These are phyloP conservation scores for Dictyostelium intermedium DNA, from an alignment of 78 protist genomes.

Conservation along the genomic window DNA sequence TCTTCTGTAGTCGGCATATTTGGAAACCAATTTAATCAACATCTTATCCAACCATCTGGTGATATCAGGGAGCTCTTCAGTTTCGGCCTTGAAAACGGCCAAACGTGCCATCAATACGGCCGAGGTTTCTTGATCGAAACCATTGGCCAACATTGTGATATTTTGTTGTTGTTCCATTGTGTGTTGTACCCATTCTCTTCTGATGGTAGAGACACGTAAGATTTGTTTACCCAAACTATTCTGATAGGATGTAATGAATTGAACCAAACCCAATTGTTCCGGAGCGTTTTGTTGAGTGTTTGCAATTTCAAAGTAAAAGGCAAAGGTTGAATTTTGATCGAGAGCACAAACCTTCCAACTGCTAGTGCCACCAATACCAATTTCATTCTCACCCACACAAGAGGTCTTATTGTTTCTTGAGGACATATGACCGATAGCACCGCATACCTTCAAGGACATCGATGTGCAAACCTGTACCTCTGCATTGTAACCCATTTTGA, in stretches of 20 bases:
- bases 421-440: slow-evolving; percentile 91
- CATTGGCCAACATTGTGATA: slow-evolving; percentile 36
- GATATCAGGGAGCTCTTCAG: slow-evolving; percentile 93
- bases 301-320: slow-evolving; percentile 93
- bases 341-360: slow-evolving; percentile 90
- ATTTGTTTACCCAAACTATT: slow-evolving; percentile 87
- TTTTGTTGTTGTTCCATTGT: neutral
- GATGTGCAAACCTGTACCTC: slow-evolving; percentile 54
- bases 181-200: slow-evolving; percentile 53
- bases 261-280: slow-evolving; percentile 84
- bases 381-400: slow-evolving; percentile 84
- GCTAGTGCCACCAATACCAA: slow-evolving; percentile 96
- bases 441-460: slow-evolving; percentile 89
- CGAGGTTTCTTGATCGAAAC: slow-evolving; percentile 97
- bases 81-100: slow-evolving; percentile 92
- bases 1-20: slow-evolving; percentile 87
- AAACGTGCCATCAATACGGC: slow-evolving; percentile 98
- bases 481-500: slow-evolving; percentile 59
- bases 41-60: slow-evolving; percentile 98
- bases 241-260: slow-evolving; percentile 92
- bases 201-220: slow-evolving; percentile 97
- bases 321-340: slow-evolving; percentile 85
- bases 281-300: slow-evolving; percentile 34
- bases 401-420: slow-evolving; percentile 45
- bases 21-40: slow-evolving; percentile 93